Evolutionary conservation across 108 stramenopile species (phyloP).

Genomic region (Pseudonitzschia delicatissima): DNA sequence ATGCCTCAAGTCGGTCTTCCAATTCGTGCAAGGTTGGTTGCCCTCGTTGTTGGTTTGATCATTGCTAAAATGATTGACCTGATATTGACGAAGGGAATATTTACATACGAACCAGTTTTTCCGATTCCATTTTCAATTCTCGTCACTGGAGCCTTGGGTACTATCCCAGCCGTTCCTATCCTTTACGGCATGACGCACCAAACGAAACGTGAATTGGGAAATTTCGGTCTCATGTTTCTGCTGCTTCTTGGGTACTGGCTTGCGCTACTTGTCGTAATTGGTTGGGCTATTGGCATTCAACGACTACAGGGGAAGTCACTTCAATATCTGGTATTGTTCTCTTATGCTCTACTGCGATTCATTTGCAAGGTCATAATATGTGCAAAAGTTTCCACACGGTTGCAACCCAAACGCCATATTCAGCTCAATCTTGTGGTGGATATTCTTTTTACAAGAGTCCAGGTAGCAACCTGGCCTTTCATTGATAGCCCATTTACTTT

Average conservation of each 20-base stretch:
- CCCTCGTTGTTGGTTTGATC: slow-evolving; percentile 5
- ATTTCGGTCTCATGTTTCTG: slow-evolving; percentile 1
- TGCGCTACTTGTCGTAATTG: not conserved
- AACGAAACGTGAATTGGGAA: not conserved
- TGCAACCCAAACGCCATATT: slow-evolving; percentile 18
- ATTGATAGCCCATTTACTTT: slow-evolving; percentile 12
- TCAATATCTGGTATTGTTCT: slow-evolving; percentile 12
- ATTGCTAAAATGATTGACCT: slow-evolving; percentile 12
- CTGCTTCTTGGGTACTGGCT: slow-evolving; percentile 8
- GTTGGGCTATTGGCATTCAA: slow-evolving; percentile 24
- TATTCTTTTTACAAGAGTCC: slow-evolving; percentile 22
- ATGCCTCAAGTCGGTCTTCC: slow-evolving; percentile 20
- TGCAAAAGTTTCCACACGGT: not conserved
- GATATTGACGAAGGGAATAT: slow-evolving; percentile 17
- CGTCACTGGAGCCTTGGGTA: slow-evolving; percentile 4
- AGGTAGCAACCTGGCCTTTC: slow-evolving; percentile 19
- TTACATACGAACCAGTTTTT: slow-evolving; percentile 2
- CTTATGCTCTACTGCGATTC: slow-evolving; percentile 19
- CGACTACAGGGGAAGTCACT: slow-evolving; percentile 2
- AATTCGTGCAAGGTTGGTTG: slow-evolving; percentile 1
- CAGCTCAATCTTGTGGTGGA: slow-evolving; percentile 28
- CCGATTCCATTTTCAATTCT: slow-evolving; percentile 30
- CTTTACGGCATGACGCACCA: slow-evolving; percentile 15
- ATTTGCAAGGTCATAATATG: slow-evolving; percentile 19
- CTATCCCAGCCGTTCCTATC: slow-evolving; percentile 10